Percentiles rank a stretch among this genome's conserved stretches.
These are phyloP conservation scores for Nannochloropsis oceanica DNA, from an alignment of 108 stramenopile genomes.

Conservation along the genomic window DNA sequence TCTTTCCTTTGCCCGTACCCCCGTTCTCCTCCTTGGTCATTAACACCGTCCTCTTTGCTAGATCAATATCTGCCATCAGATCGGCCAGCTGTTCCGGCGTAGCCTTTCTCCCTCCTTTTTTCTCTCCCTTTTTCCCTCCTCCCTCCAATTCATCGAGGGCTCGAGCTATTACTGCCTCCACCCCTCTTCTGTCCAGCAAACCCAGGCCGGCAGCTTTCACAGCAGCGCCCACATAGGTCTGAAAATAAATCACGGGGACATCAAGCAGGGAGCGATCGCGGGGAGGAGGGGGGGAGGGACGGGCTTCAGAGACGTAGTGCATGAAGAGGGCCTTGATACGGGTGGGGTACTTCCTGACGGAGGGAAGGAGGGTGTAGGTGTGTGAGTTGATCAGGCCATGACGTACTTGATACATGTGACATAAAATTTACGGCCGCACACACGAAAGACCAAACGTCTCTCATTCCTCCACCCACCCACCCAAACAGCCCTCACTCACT, in stretches of 20 bases:
- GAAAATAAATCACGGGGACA: constrained; percentile 67
- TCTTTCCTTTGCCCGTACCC: not conserved
- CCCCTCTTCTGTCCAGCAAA: constrained; percentile 56
- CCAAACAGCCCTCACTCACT: not conserved
- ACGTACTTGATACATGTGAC: no score
- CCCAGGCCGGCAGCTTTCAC: constrained; percentile 56
- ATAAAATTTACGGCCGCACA: no score
- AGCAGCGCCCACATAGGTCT: constrained; percentile 84
- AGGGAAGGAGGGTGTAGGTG: no score
- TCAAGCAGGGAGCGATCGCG: constrained; percentile 46
- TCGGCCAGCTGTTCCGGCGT: not conserved
- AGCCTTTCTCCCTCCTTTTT: not conserved
- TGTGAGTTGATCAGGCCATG: no score
- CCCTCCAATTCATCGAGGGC: constrained; percentile 19
- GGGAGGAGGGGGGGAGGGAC: not conserved
- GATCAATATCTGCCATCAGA: not conserved
- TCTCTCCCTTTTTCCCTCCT: not conserved
- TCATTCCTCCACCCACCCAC: constrained; percentile 17
- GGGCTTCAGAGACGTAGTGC: not conserved
- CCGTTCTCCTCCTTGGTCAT: not conserved
- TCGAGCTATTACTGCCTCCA: constrained; percentile 55
- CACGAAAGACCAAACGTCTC: no score
- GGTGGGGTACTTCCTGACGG: constrained; percentile 12
- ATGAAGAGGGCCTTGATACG: not conserved
- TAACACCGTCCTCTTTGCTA: no score